A percentile compares a stretch with the other conserved stretches of the same genome.
Conservation (phyloP, 2,329 filamentous ascomycete genomes). For the Talaromyces sp. region DNA sequence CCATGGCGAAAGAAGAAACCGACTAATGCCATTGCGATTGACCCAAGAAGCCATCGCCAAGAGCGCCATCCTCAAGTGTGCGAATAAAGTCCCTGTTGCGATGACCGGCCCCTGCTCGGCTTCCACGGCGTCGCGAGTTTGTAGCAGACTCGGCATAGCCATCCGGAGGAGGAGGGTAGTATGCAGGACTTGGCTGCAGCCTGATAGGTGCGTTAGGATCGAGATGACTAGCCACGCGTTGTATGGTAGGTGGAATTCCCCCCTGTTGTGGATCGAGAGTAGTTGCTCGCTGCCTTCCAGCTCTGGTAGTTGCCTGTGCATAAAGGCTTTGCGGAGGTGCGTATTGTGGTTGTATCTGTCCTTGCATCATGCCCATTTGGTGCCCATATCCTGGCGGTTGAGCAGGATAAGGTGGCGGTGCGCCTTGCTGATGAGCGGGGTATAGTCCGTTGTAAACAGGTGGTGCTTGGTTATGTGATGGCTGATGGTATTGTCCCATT, state of each 20-base stretch:
- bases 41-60: slow-evolving; percentile 86
- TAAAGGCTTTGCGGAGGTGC: slow-evolving; percentile 69
- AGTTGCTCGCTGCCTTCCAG: slow-evolving; percentile 81
- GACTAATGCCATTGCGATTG: slow-evolving; percentile 67
- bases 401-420: slow-evolving; percentile 74
- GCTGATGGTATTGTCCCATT: slow-evolving; percentile 54
- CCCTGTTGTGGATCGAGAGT: slow-evolving; percentile 95
- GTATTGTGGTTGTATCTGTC: slow-evolving; percentile 67
- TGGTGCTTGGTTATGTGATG: slow-evolving; percentile 49
- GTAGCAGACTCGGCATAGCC: slow-evolving; percentile 66
- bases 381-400: slow-evolving; percentile 68
- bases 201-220: slow-evolving; percentile 93
- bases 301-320: slow-evolving; percentile 70
- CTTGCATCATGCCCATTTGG: slow-evolving; percentile 67
- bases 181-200: slow-evolving; percentile 90
- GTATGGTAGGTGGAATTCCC: slow-evolving; percentile 87
- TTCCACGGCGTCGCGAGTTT: slow-evolving; percentile 71
- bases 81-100: slow-evolving; percentile 84
- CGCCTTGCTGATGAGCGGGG: slow-evolving; percentile 60
- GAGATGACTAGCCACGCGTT: slow-evolving; percentile 91
- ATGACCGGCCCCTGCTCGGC: slow-evolving; percentile 57
- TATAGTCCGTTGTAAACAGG: slow-evolving; percentile 83
- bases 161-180: slow-evolving; percentile 90
- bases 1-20: background rate
- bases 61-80: slow-evolving; percentile 86